Evolutionary conservation across 352 stramenopile species (phyloP).

Genomic region (Halophytophthora batemanensis): DNA sequence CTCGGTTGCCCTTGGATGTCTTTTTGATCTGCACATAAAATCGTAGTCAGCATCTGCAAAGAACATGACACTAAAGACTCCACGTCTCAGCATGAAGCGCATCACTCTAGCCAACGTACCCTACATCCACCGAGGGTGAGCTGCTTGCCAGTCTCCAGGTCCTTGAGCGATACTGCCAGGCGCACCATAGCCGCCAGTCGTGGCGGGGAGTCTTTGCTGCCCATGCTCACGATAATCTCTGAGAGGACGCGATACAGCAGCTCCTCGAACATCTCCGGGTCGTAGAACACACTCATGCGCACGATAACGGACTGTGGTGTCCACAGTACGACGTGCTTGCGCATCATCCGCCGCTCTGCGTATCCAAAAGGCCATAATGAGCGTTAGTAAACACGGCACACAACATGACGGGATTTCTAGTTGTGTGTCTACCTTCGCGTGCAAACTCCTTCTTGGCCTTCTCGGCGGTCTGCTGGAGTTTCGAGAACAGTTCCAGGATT

Average conservation of each 20-base stretch:
- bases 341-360: slow-evolving; percentile 46
- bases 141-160: slow-evolving; percentile 59
- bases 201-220: slow-evolving; percentile 55
- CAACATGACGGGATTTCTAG: neutral
- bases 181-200: slow-evolving; percentile 48
- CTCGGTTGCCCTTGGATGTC: slow-evolving; percentile 20
- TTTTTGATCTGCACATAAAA: slow-evolving; percentile 30
- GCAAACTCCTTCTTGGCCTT: slow-evolving; percentile 55
- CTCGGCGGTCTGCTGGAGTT: slow-evolving; percentile 42
- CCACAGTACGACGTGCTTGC: slow-evolving; percentile 35
- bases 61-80: neutral
- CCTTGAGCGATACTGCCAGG: slow-evolving; percentile 42
- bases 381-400: slow-evolving; percentile 6
- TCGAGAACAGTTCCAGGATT: slow-evolving; percentile 39
- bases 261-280: slow-evolving; percentile 61
- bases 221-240: slow-evolving; percentile 45
- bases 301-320: slow-evolving; percentile 33
- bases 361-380: slow-evolving; percentile 1
- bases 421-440: slow-evolving; percentile 24
- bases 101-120: slow-evolving; percentile 25
- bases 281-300: slow-evolving; percentile 35
- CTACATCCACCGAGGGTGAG: slow-evolving; percentile 65
- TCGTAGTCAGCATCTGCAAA: slow-evolving; percentile 1
- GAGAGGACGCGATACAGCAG: slow-evolving; percentile 61
- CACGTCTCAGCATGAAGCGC: slow-evolving; percentile 1